Base-by-base conservation (phyloP, 192 early-diverging fungal species). In the Coemansia sp. region DNA sequence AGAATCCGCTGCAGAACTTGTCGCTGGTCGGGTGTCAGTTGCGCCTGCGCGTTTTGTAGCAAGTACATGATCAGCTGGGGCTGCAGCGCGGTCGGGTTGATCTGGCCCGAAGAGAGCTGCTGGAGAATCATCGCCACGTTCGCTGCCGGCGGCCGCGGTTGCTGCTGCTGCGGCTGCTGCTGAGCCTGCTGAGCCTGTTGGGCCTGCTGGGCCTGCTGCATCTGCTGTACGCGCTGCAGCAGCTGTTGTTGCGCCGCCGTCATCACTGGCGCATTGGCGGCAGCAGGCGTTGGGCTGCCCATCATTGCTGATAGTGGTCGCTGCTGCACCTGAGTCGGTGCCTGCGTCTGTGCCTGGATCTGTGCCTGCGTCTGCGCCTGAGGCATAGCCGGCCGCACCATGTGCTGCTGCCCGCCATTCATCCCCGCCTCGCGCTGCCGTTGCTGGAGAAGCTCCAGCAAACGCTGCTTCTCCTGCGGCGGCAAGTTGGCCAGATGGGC, bases 401-500 rank as follows among this genome's bases (percentile, higher is more conserved):
- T 57, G 25, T 47, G 51, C 29, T 18, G 25, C 48, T 48, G 24
- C 35, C 28, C 33, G 32, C 56, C 49, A 43, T 40, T 64, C 30
- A 49, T 21, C 11, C 56, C 40, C 2, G 56, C 64, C 5, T 30
- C 47, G 21, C 40, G 66, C 27, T 57, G 69, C 32, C 53, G 70
- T 56, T 58, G 71, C 60, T 56, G 69, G 21, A 67, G 32, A 31
- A 64, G 31, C 64, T 77, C 74, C 7, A 67, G 32, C 23, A 67
- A 33, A 11, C 48, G 60, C 30, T 45, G 50, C 33, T 45, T 64
- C 27, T 71, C 69, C 11, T 71, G 69, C 6, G 50, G 50, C 1
- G 51, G 49, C 53, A 67, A 33, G 21, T 60, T 71, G 33, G 69
- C 57, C 19, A 71, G 52, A 24, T 71, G 9, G 9, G 48, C 48